These are phyloP conservation scores for Neonectria sp. DNA, from an alignment of 2,329 filamentous ascomycete species.

Conservation along the genomic window DNA sequence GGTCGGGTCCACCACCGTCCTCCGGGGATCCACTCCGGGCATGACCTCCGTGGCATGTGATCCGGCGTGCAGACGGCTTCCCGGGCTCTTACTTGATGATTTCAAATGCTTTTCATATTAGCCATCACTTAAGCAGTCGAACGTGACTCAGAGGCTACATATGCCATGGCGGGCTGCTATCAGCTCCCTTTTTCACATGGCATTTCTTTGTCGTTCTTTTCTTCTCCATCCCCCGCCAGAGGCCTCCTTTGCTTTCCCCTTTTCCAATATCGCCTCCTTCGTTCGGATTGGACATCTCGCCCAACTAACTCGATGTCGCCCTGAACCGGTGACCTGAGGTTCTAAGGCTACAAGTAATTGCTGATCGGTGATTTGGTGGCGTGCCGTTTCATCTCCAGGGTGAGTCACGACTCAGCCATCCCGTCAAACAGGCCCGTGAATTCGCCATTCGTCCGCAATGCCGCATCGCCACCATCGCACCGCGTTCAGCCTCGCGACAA, in stretches of 20 bases:
- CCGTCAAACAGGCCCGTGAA: constrained; percentile 5
- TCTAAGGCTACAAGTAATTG: neutral
- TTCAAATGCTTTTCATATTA: constrained; percentile 7
- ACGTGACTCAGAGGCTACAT: constrained; percentile 21
- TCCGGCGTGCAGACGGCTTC: constrained; percentile 38
- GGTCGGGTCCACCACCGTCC: constrained; percentile 43
- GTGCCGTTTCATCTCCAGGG: constrained; percentile 17
- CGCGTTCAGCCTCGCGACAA: neutral
- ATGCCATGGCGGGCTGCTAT: neutral
- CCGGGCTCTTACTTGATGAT: constrained; percentile 33
- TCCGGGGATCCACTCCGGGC: constrained; percentile 43
- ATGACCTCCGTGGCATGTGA: constrained; percentile 42
- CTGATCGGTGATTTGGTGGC: constrained; percentile 14
- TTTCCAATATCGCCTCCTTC: constrained; percentile 10
- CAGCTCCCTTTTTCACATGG: constrained; percentile 3
- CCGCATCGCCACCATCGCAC: constrained; percentile 23
- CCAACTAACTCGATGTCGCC: constrained; percentile 4
- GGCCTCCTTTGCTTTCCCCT: constrained; percentile 18
- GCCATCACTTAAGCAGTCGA: constrained; percentile 5
- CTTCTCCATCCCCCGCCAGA: constrained; percentile 17
- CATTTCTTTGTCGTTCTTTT: constrained; percentile 5
- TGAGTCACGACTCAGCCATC: constrained; percentile 26
- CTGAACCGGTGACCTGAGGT: constrained; percentile 11
- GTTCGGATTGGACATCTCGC: constrained; percentile 8
- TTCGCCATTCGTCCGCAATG: constrained; percentile 16